A percentile compares a stretch with the other conserved stretches of the same genome.
These are phyloP conservation scores for Starmera amethionina DNA, from an alignment of 805 yeast genomes.

Conservation along the genomic window DNA sequence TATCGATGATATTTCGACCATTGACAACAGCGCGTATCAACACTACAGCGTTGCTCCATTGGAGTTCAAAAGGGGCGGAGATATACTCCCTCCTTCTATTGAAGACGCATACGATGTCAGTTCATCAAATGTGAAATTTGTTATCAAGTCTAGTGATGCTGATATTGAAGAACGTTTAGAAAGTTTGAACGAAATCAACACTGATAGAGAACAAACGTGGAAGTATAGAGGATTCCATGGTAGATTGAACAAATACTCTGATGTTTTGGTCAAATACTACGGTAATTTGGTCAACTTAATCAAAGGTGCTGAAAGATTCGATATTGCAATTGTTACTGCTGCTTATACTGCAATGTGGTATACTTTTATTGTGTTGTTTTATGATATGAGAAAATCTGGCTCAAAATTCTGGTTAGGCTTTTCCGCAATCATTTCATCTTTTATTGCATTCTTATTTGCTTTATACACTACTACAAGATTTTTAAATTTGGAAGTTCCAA, in stretches of 20 bases:
- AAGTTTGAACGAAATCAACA: too few species aligned
- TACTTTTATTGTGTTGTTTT: slow-evolving; percentile 64
- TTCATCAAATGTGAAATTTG: slow-evolving; percentile 24
- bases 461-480: slow-evolving; percentile 48
- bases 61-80: slow-evolving; percentile 39
- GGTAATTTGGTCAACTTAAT: slow-evolving; percentile 35
- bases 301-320: slow-evolving; percentile 75
- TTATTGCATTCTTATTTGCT: slow-evolving; percentile 78
- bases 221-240: slow-evolving; percentile 45
- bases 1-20: slow-evolving; percentile 30
- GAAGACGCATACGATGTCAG: too few species aligned
- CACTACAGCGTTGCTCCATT: slow-evolving; percentile 46
- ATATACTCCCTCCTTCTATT: slow-evolving; percentile 11
- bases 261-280: slow-evolving; percentile 33
- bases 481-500: slow-evolving; percentile 52
- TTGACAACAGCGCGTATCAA: slow-evolving; percentile 24
- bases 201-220: slow-evolving; percentile 26
- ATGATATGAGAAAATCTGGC: slow-evolving; percentile 68
- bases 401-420: slow-evolving; percentile 84
- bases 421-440: slow-evolving; percentile 67
- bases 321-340: slow-evolving; percentile 63
- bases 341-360: slow-evolving; percentile 88
- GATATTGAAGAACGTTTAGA: too few species aligned
- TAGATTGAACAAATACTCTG: slow-evolving; percentile 46
- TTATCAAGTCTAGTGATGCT: slow-evolving; percentile 8